Percentiles rank a stretch among this genome's conserved stretches.
Evolutionary conservation across 805 yeast species (phyloP).

Genomic region (Candida maesae): DNA sequence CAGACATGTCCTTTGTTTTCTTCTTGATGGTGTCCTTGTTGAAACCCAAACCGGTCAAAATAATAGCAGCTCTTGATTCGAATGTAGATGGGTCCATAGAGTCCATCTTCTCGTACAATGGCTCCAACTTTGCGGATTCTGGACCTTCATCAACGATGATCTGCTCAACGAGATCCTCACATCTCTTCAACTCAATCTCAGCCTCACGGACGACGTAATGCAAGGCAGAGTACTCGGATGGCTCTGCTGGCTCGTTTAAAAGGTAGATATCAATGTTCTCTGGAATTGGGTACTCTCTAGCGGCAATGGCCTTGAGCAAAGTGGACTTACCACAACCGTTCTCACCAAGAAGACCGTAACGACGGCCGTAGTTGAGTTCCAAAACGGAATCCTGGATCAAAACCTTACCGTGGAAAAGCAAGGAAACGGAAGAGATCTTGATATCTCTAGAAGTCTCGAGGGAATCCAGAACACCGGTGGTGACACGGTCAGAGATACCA

Average conservation of each 20-base stretch:
- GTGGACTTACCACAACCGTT: slow-evolving; percentile 99
- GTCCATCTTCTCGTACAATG: slow-evolving; percentile 91
- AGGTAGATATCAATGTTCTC: slow-evolving; percentile 86
- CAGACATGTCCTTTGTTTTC: slow-evolving; percentile 98
- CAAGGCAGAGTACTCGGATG: slow-evolving; percentile 86
- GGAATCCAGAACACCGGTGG: slow-evolving; percentile 94
- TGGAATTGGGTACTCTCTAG: slow-evolving; percentile 95
- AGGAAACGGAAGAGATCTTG: slow-evolving; percentile 83
- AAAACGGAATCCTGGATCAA: slow-evolving; percentile 86
- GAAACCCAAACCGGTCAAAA: slow-evolving; percentile 96
- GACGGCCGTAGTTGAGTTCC: slow-evolving; percentile 95
- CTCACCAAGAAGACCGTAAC: slow-evolving; percentile 96
- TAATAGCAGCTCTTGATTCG: slow-evolving; percentile 94
- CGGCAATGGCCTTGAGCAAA: slow-evolving; percentile 86
- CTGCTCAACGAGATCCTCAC: slow-evolving; percentile 89
- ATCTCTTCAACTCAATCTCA: slow-evolving; percentile 82
- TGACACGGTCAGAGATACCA: slow-evolving; percentile 95
- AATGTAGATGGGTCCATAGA: slow-evolving; percentile 94
- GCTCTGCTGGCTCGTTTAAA: slow-evolving; percentile 96
- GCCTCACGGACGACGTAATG: slow-evolving; percentile 98
- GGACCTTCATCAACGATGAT: slow-evolving; percentile 90
- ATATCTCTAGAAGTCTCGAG: slow-evolving; percentile 89
- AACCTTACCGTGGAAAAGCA: slow-evolving; percentile 96
- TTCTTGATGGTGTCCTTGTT: slow-evolving; percentile 80
- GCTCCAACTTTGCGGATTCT: slow-evolving; percentile 81